Evolutionary conservation across 768 basidiomycete species (phyloP).

Genomic region (Royoungia palumana): DNA sequence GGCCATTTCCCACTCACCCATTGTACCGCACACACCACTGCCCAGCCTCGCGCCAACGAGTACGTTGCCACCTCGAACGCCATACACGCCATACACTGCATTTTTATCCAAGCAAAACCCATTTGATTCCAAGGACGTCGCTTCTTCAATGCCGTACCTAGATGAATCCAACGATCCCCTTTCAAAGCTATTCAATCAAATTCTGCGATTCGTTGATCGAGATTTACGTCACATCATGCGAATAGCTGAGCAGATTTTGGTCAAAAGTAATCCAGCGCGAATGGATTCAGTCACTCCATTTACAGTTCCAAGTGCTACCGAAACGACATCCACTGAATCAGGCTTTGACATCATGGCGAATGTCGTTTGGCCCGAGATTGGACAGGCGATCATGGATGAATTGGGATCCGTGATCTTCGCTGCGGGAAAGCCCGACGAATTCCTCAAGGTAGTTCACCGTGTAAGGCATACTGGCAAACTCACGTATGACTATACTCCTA

Average conservation of each 20-base stretch:
- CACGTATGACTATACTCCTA: slow-evolving; percentile 29
- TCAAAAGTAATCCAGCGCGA: slow-evolving; percentile 41
- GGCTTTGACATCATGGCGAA: slow-evolving; percentile 85
- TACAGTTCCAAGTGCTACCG: slow-evolving; percentile 1
- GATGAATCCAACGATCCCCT: slow-evolving; percentile 68
- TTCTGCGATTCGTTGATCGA: slow-evolving; percentile 77
- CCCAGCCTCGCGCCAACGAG: slow-evolving; percentile 11
- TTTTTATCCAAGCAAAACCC: slow-evolving; percentile 42
- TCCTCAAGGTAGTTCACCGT: slow-evolving; percentile 64
- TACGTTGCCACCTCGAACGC: slow-evolving; percentile 50
- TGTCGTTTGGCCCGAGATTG: slow-evolving; percentile 87
- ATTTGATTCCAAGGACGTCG: slow-evolving; percentile 30
- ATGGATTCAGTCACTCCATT: slow-evolving; percentile 6
- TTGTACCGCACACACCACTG: slow-evolving; percentile 75
- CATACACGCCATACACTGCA: slow-evolving; percentile 51
- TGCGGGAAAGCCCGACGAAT: slow-evolving; percentile 87
- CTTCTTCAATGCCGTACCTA: slow-evolving; percentile 48
- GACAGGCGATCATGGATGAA: slow-evolving; percentile 76
- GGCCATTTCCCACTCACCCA: slow-evolving; percentile 65
- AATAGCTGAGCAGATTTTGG: slow-evolving; percentile 62
- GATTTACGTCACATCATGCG: slow-evolving; percentile 75
- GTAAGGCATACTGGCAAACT: not conserved
- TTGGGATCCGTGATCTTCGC: slow-evolving; percentile 82
- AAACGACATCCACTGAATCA: slow-evolving; percentile 15
- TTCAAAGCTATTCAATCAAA: slow-evolving; percentile 73